Base-by-base conservation (phyloP, 768 basidiomycete species). In the Pleurotus djamor region DNA sequence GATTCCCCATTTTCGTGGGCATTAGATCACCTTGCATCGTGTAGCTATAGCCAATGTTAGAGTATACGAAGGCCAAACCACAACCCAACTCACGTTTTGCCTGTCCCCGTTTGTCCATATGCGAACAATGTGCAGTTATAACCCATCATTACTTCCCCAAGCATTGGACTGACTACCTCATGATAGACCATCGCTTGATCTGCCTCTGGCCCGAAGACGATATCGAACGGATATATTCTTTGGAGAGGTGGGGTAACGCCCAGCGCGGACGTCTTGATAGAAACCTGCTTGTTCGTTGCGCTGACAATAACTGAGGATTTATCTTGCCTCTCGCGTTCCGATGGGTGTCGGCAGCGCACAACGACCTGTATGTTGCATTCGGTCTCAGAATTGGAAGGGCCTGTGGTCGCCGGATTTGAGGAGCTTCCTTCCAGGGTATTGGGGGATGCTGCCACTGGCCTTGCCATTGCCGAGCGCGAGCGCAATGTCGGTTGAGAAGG, bases 111-210 rank as follows among this genome's bases (percentile, higher is more conserved):
- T 72, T 98, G 97, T 1, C 97, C 97, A 69, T 99, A 99, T 4
- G 96, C 96, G 73, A 98, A 98, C 17, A 99, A 78, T 0, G 94
- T 96, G 69, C 96, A 98, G 68, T 98, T 98, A 78, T 97, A 99
- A 4, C 97, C 97, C 71, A 83, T 79, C 41, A 98, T 74, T n/a
- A 98, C 96, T 70, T 99, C 92, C 49, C 93, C 87, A 52, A 99
- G 78, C 83, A 98, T 91, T 0, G 94, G 94, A 62, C 83, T 83
- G 44, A 98, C 96, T 43, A 98, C 96, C 55, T 97, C 91, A 58
- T 93, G 85, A 71, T 96, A 99, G 9, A 99, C 83, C 83, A 93
- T 83, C 17, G 91, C 87, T 69, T 99, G 97, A 69, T 96, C 94
- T 21, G 96, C 96, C 70, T 97, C 95, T 16, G 96, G 94, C 2